phyloP scores from a whole-genome alignment of 2,329 filamentous ascomycete genomes.

The Beauveria asiatica region DNA sequence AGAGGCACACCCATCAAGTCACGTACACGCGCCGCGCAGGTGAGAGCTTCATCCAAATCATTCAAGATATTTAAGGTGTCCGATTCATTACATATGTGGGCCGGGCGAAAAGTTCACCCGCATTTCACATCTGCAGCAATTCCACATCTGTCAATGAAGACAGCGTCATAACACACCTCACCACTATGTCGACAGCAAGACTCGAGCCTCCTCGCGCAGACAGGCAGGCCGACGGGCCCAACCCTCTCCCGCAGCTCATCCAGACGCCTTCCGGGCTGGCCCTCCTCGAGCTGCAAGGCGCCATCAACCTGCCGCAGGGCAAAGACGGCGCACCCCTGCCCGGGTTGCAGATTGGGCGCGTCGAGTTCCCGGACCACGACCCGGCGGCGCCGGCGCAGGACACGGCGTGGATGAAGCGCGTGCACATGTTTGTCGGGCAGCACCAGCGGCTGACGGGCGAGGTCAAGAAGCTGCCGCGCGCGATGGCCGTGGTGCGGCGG shows the following conservation, averaged over 20 bases:
- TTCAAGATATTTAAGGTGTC: background rate
- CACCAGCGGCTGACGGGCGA: slow-evolving; percentile 87
- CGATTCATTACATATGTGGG: background rate
- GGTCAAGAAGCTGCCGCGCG: slow-evolving; percentile 73
- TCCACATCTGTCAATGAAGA: background rate
- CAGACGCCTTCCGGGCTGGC: slow-evolving; percentile 86
- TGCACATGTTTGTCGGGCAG: slow-evolving; percentile 79
- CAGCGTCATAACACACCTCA: background rate
- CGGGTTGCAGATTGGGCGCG: slow-evolving; percentile 50
- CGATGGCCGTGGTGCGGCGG: slow-evolving; percentile 69
- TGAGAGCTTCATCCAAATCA: background rate
- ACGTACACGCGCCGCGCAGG: background rate
- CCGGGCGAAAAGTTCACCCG: background rate
- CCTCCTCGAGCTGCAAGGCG: slow-evolving; percentile 86
- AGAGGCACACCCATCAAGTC: background rate
- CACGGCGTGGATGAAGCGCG: slow-evolving; percentile 79
- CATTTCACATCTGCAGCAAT: background rate
- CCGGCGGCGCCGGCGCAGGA: slow-evolving; percentile 30
- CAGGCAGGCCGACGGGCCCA: slow-evolving; percentile 18
- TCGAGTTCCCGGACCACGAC: slow-evolving; percentile 71
- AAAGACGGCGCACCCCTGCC: slow-evolving; percentile 22
- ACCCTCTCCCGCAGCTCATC: slow-evolving; percentile 69
- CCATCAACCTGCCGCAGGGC: slow-evolving; percentile 62
- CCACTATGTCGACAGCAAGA: slow-evolving; percentile 26
- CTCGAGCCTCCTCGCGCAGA: slow-evolving; percentile 31